A percentile compares a stretch with the other conserved stretches of the same genome.
Evolutionary conservation across 1,139 yeast genomes (phyloP).

Genomic region (Sugiyamaella paludigena): DNA sequence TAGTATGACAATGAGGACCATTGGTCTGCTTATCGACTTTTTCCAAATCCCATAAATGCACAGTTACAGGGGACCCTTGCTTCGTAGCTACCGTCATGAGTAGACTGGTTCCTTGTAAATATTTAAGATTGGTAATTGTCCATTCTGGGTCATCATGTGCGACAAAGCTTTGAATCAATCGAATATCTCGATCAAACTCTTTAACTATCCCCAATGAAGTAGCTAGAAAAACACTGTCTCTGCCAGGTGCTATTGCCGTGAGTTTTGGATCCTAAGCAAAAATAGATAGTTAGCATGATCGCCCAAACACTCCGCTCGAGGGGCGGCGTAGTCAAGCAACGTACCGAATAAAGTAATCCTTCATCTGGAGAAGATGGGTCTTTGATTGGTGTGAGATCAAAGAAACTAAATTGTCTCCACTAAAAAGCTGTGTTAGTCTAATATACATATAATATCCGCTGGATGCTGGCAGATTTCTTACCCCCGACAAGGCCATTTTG

Average conservation of each 20-base stretch:
- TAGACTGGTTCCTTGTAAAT: constrained; percentile 48
- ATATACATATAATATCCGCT: neutral
- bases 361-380: constrained; percentile 67
- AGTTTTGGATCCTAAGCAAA: constrained; percentile 62
- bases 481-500: constrained; percentile 25
- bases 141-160: constrained; percentile 60
- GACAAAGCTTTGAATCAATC: constrained; percentile 48
- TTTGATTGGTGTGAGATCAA: constrained; percentile 75
- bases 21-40: constrained; percentile 37
- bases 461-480: constrained; percentile 13
- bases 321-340: no score
- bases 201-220: constrained; percentile 55
- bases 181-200: constrained; percentile 53
- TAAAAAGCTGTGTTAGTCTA: constrained; percentile 15
- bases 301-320: no score
- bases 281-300: constrained; percentile 4
- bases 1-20: constrained; percentile 43
- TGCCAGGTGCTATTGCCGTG: constrained; percentile 57
- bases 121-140: constrained; percentile 55
- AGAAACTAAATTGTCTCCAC: constrained; percentile 91
- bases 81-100: constrained; percentile 68
- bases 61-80: constrained; percentile 63
- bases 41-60: constrained; percentile 72
- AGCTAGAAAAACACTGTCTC: constrained; percentile 57
- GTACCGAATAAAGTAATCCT: constrained; percentile 60